Evolutionary conservation across 495 filamentous ascomycete species (phyloP), one percentile per base, ranked within the genome.

Genomic region (Xylaria flabelliformis): DNA sequence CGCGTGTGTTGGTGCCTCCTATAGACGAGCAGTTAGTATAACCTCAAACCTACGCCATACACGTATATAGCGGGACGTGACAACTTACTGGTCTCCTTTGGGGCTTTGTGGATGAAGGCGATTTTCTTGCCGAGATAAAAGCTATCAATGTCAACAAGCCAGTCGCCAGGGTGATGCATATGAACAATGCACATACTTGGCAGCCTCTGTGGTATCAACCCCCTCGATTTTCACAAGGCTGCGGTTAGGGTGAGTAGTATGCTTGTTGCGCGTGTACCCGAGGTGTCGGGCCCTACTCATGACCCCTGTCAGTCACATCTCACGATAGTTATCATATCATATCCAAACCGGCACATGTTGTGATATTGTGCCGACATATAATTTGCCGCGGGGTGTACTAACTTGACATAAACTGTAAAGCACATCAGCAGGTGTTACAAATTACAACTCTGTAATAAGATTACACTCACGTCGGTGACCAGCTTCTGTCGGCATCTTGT

Each of bases 101-200:
- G 89, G 71, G 90, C 95, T 73, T 93, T 91, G 86, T 97, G 97
- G 82, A 98, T 93, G 85, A 93, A 97, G 78, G 94, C 94, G 80
- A 97, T 89, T 84, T 91, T 93, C 90, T 98, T 97, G 86, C 95
- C 94, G 69, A 91, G 85, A 85, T 93, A 94, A 88, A 94, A 94
- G 82, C 88, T 91, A 74, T 55, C 44, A 55, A 44, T 80, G 77
- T 76, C 74, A 70, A 59, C 48, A 42, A 59, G 62, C 59, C 32
- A 21, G 13, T n/a, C 70, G 21, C 66, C 26, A 34, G 12, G 34
- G 21, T 50, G 67, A 50, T 8, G 39, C 7, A 26, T 44, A 24
- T 62, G 15, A 44, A 69, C 29, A 29, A 51, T 70, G 61, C 8
- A 91, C 88, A 74, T 88, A 93, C 91, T 87, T 90, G 81, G 95